Base-by-base conservation (phyloP, 805 yeast species). In the Pichia occidentalis region DNA sequence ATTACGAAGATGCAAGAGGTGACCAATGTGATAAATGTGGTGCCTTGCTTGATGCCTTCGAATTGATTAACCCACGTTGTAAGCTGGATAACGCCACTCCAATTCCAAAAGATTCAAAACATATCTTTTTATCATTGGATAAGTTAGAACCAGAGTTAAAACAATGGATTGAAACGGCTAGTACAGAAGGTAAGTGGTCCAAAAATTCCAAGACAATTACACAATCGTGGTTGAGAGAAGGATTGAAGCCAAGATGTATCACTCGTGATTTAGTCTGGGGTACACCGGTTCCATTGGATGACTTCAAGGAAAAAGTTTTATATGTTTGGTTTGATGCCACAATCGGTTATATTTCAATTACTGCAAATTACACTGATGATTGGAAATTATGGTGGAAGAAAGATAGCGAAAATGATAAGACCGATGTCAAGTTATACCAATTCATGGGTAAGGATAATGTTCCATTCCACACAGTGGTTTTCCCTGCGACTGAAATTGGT, bases 401-500 rank as follows among this genome's bases (percentile, higher is more conserved):
- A 18, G 36, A 41, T 33, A 27, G 40, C 32, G 40, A 34, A n/a
- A 77, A 75, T 52, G 70, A 83, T 56, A 95, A 95, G n/a, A 86
- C 87, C 37, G 60, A 87, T 45, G 96, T 92, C 46, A 65, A 83
- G 48, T 68, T 92, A 49, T 86, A 85, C 61, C 99, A 92, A 68
- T 92, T 92, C 62, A 92, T 92, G 99, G 99, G 99, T 64, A 92
- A 92, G 62, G 99, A 92, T 64, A 92, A 92, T 57, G 97, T 88
- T 53, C 97, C 97, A 23, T 92, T 92, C 85, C 99, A 92, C 60
- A 83, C 96, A 1, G 98, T 92, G 40, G 95, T 92, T 40, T 92
- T 90, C 86, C 99, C 99, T 43, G 80, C 94, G 29, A 67, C 95
- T 20, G 82, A 80, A 63, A 65, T 92, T 31, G 99, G 97, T 60